phyloP scores from a whole-genome alignment of 345 rosid species.

The Gossypium mustelinum region DNA sequence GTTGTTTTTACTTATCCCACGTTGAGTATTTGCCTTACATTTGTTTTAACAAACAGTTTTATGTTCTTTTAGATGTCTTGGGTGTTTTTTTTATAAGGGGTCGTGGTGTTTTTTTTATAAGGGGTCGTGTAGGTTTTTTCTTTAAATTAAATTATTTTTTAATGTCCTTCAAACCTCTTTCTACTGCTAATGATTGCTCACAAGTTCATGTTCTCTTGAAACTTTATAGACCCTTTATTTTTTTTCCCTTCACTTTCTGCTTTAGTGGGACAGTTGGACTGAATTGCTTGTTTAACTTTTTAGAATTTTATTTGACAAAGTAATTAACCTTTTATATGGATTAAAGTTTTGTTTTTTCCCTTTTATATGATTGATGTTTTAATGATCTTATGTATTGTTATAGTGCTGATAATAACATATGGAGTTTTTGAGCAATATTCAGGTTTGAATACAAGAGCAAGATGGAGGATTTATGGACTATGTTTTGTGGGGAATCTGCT shows the following conservation, averaged over 20 bases:
- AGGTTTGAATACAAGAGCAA: constrained; percentile 13
- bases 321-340: not conserved
- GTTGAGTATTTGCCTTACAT: too few species aligned
- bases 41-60: too few species aligned
- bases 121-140: not conserved
- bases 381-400: not conserved
- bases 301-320: not conserved
- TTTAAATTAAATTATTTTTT: too few species aligned
- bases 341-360: not conserved
- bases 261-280: not conserved
- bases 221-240: not conserved
- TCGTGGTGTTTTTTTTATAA: too few species aligned
- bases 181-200: not conserved
- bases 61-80: too few species aligned
- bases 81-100: not conserved
- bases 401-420: not conserved
- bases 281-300: not conserved
- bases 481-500: constrained; percentile 52
- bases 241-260: not conserved
- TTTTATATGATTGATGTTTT: not conserved
- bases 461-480: constrained; percentile 46
- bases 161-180: not conserved
- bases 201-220: not conserved
- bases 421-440: not conserved
- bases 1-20: constrained; percentile 28